Conservation (phyloP, 306 rosid genomes). For the Begonia peltatifolia region DNA sequence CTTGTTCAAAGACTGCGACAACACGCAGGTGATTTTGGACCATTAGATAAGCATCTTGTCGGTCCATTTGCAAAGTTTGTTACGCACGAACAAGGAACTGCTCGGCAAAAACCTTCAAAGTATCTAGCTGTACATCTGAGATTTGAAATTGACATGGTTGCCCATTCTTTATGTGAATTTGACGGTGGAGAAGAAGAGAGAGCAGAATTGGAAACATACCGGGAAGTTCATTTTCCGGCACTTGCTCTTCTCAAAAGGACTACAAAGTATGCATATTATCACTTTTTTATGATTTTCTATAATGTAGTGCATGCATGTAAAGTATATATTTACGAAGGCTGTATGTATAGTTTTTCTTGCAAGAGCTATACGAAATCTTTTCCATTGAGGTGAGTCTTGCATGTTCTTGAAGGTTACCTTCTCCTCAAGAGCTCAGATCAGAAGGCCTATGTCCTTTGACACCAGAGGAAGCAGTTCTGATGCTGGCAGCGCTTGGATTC, state of each 20-base stretch:
- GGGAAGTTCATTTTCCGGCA: constrained; percentile 88
- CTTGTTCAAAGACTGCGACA: constrained; percentile 80
- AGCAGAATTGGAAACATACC: constrained; percentile 75
- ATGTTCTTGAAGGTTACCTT: constrained; percentile 54
- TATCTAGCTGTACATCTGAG: constrained; percentile 92
- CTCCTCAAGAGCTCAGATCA: constrained; percentile 64
- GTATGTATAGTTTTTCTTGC: no score
- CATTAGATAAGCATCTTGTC: constrained; percentile 51
- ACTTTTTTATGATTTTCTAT: not conserved
- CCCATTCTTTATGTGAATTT: constrained; percentile 94
- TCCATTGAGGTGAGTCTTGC: not conserved
- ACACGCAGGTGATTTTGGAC: constrained; percentile 37
- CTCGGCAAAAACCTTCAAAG: constrained; percentile 48
- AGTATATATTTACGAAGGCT: no score
- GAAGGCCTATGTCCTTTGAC: constrained; percentile 93
- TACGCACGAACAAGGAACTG: constrained; percentile 20
- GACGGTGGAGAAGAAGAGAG: constrained; percentile 93
- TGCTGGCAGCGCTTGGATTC: constrained; percentile 97
- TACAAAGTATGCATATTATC: constrained; percentile 36
- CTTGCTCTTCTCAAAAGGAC: constrained; percentile 49
- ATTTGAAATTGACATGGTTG: constrained; percentile 96
- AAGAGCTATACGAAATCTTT: not conserved
- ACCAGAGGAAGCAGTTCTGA: constrained; percentile 88
- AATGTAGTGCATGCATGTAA: not conserved
- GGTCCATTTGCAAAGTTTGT: constrained; percentile 46